These are phyloP conservation scores for Lecanoromycetidae sp. DNA, from an alignment of 2,329 filamentous ascomycete genomes.

Conservation along the genomic window DNA sequence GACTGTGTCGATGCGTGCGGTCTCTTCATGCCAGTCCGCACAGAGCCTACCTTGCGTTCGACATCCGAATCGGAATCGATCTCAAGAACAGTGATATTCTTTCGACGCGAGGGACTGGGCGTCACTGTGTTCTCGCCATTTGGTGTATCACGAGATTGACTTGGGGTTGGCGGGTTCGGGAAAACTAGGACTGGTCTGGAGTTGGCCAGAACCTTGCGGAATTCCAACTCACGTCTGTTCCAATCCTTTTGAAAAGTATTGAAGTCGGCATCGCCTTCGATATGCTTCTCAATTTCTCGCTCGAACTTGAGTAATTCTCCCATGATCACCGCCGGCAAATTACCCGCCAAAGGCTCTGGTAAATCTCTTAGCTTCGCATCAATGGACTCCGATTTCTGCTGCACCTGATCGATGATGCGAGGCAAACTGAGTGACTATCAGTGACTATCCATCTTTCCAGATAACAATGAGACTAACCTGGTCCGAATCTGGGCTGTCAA, in stretches of 20 bases:
- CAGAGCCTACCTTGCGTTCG: too few species aligned
- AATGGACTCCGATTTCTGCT: conserved; percentile 39
- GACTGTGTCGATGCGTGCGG: neutral
- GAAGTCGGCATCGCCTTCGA: conserved; percentile 37
- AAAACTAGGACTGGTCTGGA: conserved; percentile 30
- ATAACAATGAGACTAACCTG: conserved; percentile 19
- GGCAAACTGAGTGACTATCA: conserved; percentile 27
- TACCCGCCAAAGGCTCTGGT: conserved; percentile 52
- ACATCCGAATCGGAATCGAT: conserved; percentile 10
- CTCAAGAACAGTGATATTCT: neutral
- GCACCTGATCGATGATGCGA: conserved; percentile 33
- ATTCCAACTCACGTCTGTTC: conserved; percentile 36
- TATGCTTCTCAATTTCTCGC: conserved; percentile 38
- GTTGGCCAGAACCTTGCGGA: conserved; percentile 37
- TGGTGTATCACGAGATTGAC: conserved; percentile 11
- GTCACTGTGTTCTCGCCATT: conserved; percentile 5
- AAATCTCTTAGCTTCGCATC: conserved; percentile 44
- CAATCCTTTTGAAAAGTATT: conserved; percentile 35
- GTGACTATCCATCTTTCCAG: neutral
- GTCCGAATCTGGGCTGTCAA: conserved; percentile 36
- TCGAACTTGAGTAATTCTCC: conserved; percentile 49
- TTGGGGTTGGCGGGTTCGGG: conserved; percentile 19
- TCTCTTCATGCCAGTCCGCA: neutral
- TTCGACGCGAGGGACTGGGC: neutral
- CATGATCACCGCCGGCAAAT: conserved; percentile 54